These are phyloP conservation scores for Beverwykella pulmonaria DNA, from an alignment of 495 filamentous ascomycete species.

Conservation along the genomic window DNA sequence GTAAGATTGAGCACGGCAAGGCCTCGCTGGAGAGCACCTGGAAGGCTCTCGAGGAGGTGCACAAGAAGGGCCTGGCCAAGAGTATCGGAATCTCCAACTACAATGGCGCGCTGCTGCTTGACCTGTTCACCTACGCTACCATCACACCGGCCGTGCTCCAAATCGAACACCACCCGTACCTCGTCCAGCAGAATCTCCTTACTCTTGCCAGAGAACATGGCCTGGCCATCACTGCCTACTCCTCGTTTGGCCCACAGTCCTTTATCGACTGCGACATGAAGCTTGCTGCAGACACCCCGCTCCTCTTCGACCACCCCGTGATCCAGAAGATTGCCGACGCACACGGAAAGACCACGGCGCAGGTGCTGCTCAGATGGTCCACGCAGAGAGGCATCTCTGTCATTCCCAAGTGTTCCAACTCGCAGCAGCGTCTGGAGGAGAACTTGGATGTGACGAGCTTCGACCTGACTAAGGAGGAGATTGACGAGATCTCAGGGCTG, in stretches of 20 bases:
- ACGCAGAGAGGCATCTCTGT: constrained; percentile 92
- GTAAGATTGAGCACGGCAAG: constrained; percentile 59
- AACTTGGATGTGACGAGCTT: constrained; percentile 71
- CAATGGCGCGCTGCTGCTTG: constrained; percentile 78
- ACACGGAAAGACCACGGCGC: constrained; percentile 74
- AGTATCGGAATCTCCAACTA: constrained; percentile 92
- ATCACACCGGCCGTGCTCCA: constrained; percentile 81
- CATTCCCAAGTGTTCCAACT: constrained; percentile 80
- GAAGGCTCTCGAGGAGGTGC: constrained; percentile 79
- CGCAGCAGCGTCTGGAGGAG: constrained; percentile 59
- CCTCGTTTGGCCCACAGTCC: constrained; percentile 81
- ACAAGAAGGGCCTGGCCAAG: constrained; percentile 66
- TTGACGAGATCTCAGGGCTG: constrained; percentile 67
- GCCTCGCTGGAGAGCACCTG: constrained; percentile 86
- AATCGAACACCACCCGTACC: constrained; percentile 98
- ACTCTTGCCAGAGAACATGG: constrained; percentile 70
- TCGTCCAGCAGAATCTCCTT: constrained; percentile 76
- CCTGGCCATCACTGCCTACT: constrained; percentile 86
- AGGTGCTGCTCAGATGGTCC: constrained; percentile 88
- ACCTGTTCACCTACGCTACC: constrained; percentile 81
- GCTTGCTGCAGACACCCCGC: constrained; percentile 65
- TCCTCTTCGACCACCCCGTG: constrained; percentile 70
- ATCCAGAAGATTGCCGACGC: constrained; percentile 64
- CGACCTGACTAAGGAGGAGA: constrained; percentile 65
- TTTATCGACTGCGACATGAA: constrained; percentile 77